A percentile compares a stretch with the other conserved stretches of the same genome.
Conservation (phyloP, 768 basidiomycete species). For the Boletus rufocinnamomeus region DNA sequence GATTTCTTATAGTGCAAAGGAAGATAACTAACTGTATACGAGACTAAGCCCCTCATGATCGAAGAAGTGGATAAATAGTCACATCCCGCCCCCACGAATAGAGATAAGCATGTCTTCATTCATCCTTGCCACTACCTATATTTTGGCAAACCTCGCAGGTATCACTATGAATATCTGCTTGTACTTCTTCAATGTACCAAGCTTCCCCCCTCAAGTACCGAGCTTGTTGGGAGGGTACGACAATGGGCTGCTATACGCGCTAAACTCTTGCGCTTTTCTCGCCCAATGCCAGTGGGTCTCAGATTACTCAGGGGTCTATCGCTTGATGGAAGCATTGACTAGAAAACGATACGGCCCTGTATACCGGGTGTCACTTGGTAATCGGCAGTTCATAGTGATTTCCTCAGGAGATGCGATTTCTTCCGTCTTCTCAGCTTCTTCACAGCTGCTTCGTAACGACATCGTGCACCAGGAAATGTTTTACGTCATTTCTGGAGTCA, state of each 20-base stretch:
- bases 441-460: conserved; percentile 14
- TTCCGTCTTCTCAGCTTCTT: conserved; percentile 6
- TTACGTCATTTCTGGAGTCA: conserved; percentile 16
- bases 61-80: no score
- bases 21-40: no score
- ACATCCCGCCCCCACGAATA: no score
- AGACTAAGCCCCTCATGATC: no score
- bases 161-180: background rate
- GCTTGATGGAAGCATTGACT: background rate
- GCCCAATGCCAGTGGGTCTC: background rate
- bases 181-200: background rate
- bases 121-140: background rate
- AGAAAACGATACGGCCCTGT: conserved; percentile 20
- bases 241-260: background rate
- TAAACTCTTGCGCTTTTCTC: background rate
- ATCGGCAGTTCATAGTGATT: conserved; percentile 17
- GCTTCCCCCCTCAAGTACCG: background rate
- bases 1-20: no score
- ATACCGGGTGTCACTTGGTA: conserved; percentile 23
- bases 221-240: background rate
- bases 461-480: conserved; percentile 14
- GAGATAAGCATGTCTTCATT: background rate
- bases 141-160: background rate
- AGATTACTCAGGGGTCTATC: background rate
- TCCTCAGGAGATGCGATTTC: conserved; percentile 19